phyloP scores from a whole-genome alignment of 129 eudicot genomes.

The Flaveria trinervia region DNA sequence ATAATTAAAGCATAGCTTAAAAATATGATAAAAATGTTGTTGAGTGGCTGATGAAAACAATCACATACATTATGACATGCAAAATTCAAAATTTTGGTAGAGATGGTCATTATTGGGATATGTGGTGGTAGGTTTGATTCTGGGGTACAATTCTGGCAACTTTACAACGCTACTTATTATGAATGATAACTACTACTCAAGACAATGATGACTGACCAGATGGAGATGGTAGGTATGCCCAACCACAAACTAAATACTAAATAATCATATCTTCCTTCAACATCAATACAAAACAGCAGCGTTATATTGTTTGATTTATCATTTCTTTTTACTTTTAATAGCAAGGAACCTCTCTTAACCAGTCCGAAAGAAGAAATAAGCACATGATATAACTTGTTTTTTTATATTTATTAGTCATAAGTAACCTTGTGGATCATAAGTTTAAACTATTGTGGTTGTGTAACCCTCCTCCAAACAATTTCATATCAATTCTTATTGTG shows the following conservation, averaged over 20 bases:
- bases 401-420: too few relatives aligned
- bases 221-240: conserved; percentile 26
- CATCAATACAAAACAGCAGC: not conserved
- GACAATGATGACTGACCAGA: conserved; percentile 23
- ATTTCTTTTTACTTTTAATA: too few relatives aligned
- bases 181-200: not conserved
- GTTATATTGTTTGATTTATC: not conserved
- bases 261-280: not conserved
- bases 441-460: too few relatives aligned
- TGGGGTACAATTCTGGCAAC: conserved; percentile 33
- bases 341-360: too few relatives aligned
- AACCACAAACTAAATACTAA: conserved; percentile 23
- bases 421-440: too few relatives aligned
- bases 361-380: too few relatives aligned
- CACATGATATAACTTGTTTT: too few relatives aligned
- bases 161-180: conserved; percentile 21
- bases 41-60: not conserved
- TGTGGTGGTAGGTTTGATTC: conserved; percentile 31
- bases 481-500: too few relatives aligned
- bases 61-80: not conserved
- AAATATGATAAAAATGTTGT: too few relatives aligned
- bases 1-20: not conserved
- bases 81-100: conserved; percentile 1
- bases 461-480: too few relatives aligned
- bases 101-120: conserved; percentile 6